These are phyloP conservation scores for Entomortierella parvispora DNA, from an alignment of 192 early-diverging fungal genomes.

Conservation along the genomic window DNA sequence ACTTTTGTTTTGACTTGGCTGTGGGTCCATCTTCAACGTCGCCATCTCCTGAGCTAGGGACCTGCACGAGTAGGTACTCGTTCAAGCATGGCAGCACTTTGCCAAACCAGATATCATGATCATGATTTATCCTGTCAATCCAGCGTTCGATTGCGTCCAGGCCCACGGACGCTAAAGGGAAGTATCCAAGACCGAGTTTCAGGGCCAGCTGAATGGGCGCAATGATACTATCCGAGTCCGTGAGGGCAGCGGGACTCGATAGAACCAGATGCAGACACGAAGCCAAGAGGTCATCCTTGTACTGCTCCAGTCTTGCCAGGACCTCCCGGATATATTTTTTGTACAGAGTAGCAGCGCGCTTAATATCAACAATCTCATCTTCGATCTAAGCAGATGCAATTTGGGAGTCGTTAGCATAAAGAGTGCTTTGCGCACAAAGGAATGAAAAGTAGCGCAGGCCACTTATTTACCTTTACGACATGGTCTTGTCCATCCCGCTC, in stretches of 20 bases:
- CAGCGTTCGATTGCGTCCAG: constrained; percentile 71
- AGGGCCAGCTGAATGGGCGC: constrained; percentile 72
- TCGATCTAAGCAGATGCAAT: constrained; percentile 5
- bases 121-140: constrained; percentile 41
- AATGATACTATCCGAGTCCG: constrained; percentile 58
- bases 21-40: constrained; percentile 8
- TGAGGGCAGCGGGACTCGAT: constrained; percentile 65
- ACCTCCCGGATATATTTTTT: constrained; percentile 68
- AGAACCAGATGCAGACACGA: constrained; percentile 74
- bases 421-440: too few relatives aligned
- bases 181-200: constrained; percentile 71
- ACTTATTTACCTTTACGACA: constrained; percentile 2
- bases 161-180: constrained; percentile 68
- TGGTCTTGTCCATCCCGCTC: constrained; percentile 1
- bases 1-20: constrained; percentile 9
- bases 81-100: constrained; percentile 68
- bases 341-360: constrained; percentile 55
- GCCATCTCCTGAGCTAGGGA: constrained; percentile 20
- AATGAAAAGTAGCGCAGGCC: too few relatives aligned
- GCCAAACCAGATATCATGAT: constrained; percentile 40
- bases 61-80: constrained; percentile 72
- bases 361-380: constrained; percentile 7
- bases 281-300: constrained; percentile 80
- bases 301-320: constrained; percentile 67
- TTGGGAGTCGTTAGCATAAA: not conserved